A percentile compares a stretch with the other conserved stretches of the same genome.
These are phyloP conservation scores for Hemileia vastatrix DNA, from an alignment of 1,284 basidiomycete species.

Conservation along the genomic window DNA sequence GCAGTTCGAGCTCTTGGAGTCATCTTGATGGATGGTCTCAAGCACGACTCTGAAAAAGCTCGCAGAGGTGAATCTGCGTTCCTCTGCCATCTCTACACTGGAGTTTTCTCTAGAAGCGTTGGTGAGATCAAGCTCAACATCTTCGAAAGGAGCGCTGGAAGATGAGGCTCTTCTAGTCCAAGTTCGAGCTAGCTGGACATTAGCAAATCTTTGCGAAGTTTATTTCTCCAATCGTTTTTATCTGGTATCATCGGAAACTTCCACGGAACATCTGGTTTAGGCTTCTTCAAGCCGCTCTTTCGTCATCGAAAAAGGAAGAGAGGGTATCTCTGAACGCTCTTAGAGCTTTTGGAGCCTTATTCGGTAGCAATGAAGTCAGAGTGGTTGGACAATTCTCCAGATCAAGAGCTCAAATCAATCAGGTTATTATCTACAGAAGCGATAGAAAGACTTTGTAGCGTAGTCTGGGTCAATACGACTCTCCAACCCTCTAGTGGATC, in stretches of 20 bases:
- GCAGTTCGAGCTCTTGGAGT: neutral
- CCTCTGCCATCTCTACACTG: neutral
- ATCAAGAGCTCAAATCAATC: too few species aligned
- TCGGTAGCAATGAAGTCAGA: too few species aligned
- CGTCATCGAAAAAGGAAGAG: too few species aligned
- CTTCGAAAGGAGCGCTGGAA: neutral
- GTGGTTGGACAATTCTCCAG: too few species aligned
- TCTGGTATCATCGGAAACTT: neutral
- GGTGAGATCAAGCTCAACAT: neutral
- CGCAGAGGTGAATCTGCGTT: neutral
- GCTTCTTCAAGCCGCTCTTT: neutral
- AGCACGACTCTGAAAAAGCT: neutral
- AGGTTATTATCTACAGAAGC: too few species aligned
- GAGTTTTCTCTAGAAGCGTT: neutral
- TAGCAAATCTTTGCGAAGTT: neutral
- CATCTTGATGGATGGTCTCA: neutral
- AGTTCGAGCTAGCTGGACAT: neutral
- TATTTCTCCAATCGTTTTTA: neutral
- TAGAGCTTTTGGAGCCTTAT: too few species aligned
- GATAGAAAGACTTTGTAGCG: too few species aligned
- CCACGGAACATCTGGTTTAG: neutral
- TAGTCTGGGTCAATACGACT: too few species aligned
- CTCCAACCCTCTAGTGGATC: too few species aligned
- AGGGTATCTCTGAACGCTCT: too few species aligned
- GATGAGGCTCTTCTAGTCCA: neutral